These are phyloP conservation scores for Malus hybrid DNA, from an alignment of 331 rosid genomes.

Conservation along the genomic window DNA sequence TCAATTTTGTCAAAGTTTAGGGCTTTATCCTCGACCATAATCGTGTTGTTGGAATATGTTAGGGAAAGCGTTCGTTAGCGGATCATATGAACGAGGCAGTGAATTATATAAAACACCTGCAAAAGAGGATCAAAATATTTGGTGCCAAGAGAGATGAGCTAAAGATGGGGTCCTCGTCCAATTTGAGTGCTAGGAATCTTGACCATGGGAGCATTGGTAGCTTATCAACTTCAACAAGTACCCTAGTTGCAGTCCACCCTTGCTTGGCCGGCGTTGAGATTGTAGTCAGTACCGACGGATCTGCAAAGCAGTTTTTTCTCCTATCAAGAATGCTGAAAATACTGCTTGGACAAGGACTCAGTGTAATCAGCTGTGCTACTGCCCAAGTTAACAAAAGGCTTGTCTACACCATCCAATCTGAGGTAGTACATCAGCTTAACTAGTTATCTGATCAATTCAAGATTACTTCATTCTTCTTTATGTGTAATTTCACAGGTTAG, in stretches of 20 bases:
- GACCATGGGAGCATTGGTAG: not conserved
- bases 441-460: not conserved
- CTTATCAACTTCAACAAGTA: not conserved
- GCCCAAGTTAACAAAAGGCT: conserved; percentile 27
- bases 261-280: conserved; percentile 43
- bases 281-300: conserved; percentile 25
- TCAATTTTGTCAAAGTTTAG: not conserved
- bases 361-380: conserved; percentile 21
- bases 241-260: conserved; percentile 26
- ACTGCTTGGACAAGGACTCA: conserved; percentile 35
- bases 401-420: conserved; percentile 34
- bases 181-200: not conserved
- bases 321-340: conserved; percentile 33
- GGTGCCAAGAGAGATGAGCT: conserved; percentile 34
- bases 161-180: not conserved
- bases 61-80: conserved; percentile 59
- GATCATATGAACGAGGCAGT: conserved; percentile 54
- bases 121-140: conserved; percentile 29
- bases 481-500: conserved; percentile 29
- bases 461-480: not conserved
- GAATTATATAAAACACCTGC: conserved; percentile 36
- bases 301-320: conserved; percentile 15
- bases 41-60: not conserved
- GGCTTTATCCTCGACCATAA: not conserved
- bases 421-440: conserved; percentile 25